Percentiles rank a stretch among this genome's conserved stretches.
phyloP scores from a whole-genome alignment of 176 grass and related monocot species.

The Puccinellia tenuiflora region DNA sequence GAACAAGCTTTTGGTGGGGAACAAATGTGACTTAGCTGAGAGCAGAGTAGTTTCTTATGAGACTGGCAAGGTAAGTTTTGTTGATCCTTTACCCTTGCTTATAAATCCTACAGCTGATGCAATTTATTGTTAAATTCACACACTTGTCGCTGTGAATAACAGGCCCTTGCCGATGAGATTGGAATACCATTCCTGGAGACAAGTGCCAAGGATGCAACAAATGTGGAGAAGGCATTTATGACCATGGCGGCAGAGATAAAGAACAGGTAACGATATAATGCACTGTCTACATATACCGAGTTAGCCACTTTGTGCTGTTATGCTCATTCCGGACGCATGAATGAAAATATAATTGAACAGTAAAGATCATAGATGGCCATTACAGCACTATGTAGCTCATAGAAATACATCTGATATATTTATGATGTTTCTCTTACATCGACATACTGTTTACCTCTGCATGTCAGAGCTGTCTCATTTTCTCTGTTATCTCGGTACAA shows the following conservation, averaged over 20 bases:
- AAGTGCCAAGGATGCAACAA: constrained; percentile 75
- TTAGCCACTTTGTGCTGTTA: no score
- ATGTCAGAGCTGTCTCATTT: background rate
- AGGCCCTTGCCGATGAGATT: constrained; percentile 70
- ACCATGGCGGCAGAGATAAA: constrained; percentile 67
- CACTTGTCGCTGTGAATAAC: background rate
- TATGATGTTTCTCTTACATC: background rate
- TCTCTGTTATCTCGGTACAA: background rate
- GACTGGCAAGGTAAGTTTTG: constrained; percentile 46
- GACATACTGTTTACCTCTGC: background rate
- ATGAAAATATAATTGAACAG: no score
- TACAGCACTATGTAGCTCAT: background rate
- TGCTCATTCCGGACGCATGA: no score
- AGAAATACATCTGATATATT: background rate
- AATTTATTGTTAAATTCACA: background rate
- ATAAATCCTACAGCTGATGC: background rate
- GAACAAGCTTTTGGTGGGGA: constrained; percentile 72
- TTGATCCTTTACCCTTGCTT: background rate
- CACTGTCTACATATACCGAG: no score
- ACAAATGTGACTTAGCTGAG: constrained; percentile 57
- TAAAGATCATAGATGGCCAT: no score
- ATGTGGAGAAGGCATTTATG: constrained; percentile 76
- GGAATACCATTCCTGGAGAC: constrained; percentile 73
- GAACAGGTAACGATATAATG: constrained; percentile 39
- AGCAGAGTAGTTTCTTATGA: constrained; percentile 59